Evolutionary conservation across 345 rosid genomes (phyloP), one percentile per base, ranked within the genome.

Genomic region (Eucalyptus guilfoylei): DNA sequence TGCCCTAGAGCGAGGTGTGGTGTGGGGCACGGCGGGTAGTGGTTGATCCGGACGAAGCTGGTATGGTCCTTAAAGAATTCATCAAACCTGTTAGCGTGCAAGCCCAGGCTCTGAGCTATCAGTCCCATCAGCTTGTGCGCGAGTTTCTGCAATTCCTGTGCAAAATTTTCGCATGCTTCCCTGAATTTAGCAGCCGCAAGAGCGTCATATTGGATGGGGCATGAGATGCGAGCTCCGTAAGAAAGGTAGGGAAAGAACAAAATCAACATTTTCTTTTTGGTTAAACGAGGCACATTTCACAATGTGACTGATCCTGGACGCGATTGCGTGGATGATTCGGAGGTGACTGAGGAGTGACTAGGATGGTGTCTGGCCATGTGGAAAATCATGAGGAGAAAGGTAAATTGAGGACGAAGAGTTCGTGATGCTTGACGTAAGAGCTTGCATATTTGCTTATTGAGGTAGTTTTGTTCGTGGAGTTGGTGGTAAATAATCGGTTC

Each of bases 91-190:
- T 93, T 54, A 37, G 88, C 86, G 28, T 93, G 92, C 89, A 96
- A 87, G 81, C 94, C 94, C 90, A 96, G 88, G 91, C 98, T 94
- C 88, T 92, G 62, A 72, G 97, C 92, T n/a, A 95, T 87, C 8
- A 95, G 92, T 89, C 92, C 96, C 90, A 95, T 80, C 52, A 95
- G 88, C 76, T 88, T 93, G 72, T 60, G 92, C 4, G 92, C 95
- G 50, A 95, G 86, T 87, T 88, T 94, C 81, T 94, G 94, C 89
- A 92, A 86, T 88, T 95, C 95, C 85, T 60, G 88, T 42, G 89
- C 89, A 87, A 94, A 96, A 87, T 92, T 94, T 86, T 92, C 92
- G 60, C 93, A 92, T 85, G 90, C 87, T 50, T 92, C 91, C 93
- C 98, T 96, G 88, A 21, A 55, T 87, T 37, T 80, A 80, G 21